phyloP scores from a whole-genome alignment of 2,329 filamentous ascomycete species.

The Colletotrichum spinosum region DNA sequence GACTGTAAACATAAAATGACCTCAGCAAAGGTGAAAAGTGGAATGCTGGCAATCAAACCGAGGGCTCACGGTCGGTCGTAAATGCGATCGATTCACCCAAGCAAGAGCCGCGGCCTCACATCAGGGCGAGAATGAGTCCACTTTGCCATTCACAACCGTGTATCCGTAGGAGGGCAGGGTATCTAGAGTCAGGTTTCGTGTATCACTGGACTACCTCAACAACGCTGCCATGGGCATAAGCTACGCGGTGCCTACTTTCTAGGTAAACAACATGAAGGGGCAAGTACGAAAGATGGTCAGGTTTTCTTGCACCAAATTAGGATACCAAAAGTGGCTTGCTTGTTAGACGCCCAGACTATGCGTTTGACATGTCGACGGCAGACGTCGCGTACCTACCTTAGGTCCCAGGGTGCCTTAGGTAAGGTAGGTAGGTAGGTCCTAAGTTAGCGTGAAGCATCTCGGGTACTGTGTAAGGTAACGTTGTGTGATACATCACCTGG shows the following conservation, averaged over 20 bases:
- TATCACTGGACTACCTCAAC: no score
- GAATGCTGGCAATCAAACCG: conserved; percentile 33
- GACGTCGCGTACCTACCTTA: neutral
- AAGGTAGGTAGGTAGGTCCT: no score
- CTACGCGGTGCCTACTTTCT: no score
- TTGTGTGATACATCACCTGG: neutral
- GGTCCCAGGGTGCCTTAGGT: neutral
- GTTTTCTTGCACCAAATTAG: neutral
- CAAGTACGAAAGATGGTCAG: neutral
- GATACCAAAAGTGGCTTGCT: conserved; percentile 5
- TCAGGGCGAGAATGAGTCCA: conserved; percentile 29
- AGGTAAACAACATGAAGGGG: no score
- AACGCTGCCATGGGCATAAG: no score
- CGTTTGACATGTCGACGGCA: conserved; percentile 10
- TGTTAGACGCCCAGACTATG: neutral
- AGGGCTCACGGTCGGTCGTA: conserved; percentile 5
- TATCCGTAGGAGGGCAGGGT: neutral
- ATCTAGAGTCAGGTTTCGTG: no score
- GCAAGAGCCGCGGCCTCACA: conserved; percentile 12
- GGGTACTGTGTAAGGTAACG: no score
- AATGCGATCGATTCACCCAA: neutral
- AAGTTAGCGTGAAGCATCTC: no score
- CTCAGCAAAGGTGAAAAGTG: conserved; percentile 22
- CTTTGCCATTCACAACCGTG: conserved; percentile 21
- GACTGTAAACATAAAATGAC: conserved; percentile 21